Evolutionary conservation across 805 yeast species (phyloP), one percentile per base, ranked within the genome.

Genomic region (Candida sanyiensis): DNA sequence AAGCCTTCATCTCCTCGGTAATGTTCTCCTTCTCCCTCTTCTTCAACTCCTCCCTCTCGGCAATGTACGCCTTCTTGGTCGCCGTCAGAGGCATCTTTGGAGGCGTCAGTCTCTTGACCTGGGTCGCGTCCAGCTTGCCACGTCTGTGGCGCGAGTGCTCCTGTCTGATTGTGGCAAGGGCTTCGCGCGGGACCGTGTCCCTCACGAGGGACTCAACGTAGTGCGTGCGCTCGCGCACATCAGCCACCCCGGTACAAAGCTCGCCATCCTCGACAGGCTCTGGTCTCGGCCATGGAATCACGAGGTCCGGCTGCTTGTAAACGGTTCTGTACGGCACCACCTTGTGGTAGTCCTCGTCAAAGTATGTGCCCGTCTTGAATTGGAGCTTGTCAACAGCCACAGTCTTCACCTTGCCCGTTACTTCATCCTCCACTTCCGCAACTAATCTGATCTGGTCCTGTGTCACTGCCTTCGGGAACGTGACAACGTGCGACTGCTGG

Each of bases 201-300:
- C 69, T 72, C 17, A 79, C 77, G 6, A 85, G 62, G 15, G 84
- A 72, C 41, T 78, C 80, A 16, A 83, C 80, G 61, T 76, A 82
- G 59, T 69, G 83, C 4, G 96, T 78, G 58, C 87, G 81, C 50
- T 77, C 84, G 45, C 78, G 73, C 3, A 75, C 87, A 2, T 65
- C 61, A 8, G 67, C 74, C 21, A 73, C 70, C 6, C 61, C 57
- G 1, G 95, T 84, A 4, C 80, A 74, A 46, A 75, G 66, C 22
- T 56, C 63, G 36, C 78, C 80, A 47, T 80, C 87, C 46, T 73
- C 74, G 6, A 20, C 16, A 17, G 58, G 58, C 24, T 69, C 77
- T 2, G 93, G 89, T 50, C 75, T 72, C 27, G 96, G 96, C 95
- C 95, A 90, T 38, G 97, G 97, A 36, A 89, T 79, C 18, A 78